phyloP scores from a whole-genome alignment of 2,329 filamentous ascomycete genomes.

The Botrytis hyacinthi region DNA sequence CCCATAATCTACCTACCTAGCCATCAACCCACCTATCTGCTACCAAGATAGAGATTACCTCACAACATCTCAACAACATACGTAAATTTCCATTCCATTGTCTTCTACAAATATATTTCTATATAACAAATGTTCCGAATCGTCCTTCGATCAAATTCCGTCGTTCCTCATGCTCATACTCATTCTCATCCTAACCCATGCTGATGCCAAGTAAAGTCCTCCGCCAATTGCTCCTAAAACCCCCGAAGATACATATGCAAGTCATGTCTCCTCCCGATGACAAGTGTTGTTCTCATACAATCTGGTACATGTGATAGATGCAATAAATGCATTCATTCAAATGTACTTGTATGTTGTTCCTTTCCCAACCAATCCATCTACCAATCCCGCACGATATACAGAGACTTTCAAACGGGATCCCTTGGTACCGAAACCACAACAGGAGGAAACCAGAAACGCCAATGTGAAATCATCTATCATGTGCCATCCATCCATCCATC shows the following conservation, averaged over 20 bases:
- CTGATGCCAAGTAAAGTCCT: constrained; percentile 2
- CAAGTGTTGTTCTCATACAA: constrained; percentile 3
- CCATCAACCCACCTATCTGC: neutral
- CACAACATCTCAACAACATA: neutral
- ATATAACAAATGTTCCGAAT: neutral
- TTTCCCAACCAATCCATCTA: neutral
- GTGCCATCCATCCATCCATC: constrained; percentile 2
- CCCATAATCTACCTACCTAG: neutral
- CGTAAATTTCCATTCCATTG: neutral
- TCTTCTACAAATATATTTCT: neutral
- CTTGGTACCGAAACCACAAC: constrained; percentile 15
- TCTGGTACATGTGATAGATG: neutral
- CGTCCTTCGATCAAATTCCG: neutral
- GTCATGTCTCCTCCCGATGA: neutral
- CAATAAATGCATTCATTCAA: neutral
- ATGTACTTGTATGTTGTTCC: constrained; percentile 4
- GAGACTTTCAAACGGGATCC: neutral
- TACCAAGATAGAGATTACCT: too few relatives aligned
- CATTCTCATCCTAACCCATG: neutral
- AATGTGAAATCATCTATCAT: constrained; percentile 15
- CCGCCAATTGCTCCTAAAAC: constrained; percentile 8
- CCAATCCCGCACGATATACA: constrained; percentile 1
- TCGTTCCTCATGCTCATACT: neutral
- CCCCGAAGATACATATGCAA: constrained; percentile 16
- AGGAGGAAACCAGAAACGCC: constrained; percentile 9